phyloP scores from a whole-genome alignment of 2,329 filamentous ascomycete species.

The Cladophialophora immunda region DNA sequence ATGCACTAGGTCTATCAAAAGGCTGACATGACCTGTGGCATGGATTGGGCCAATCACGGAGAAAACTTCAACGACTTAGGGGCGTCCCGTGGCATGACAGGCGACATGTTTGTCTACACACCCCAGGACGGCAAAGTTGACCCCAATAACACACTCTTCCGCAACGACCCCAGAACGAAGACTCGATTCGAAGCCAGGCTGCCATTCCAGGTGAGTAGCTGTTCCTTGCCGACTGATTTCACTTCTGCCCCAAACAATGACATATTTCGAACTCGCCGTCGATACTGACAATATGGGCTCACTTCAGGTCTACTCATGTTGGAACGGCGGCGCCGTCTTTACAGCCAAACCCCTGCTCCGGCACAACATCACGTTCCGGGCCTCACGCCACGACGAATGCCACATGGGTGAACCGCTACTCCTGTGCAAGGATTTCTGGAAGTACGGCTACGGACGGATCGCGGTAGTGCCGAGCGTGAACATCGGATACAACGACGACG shows the following conservation, averaged over 20 bases:
- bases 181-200: conserved; percentile 46
- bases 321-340: conserved; percentile 66
- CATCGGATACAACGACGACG: conserved; percentile 62
- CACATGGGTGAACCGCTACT: conserved; percentile 63
- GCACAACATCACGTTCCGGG: conserved; percentile 57
- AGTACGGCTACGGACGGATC: conserved; percentile 59
- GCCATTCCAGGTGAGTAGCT: conserved; percentile 58
- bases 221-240: not conserved
- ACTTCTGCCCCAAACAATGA: not conserved
- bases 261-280: not conserved
- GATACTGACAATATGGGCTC: not conserved
- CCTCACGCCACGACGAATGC: conserved; percentile 56
- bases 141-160: conserved; percentile 61
- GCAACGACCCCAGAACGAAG: conserved; percentile 54
- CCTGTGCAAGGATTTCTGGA: conserved; percentile 68
- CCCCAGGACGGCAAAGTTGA: conserved; percentile 60
- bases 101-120: conserved; percentile 65
- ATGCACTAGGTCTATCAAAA: conserved; percentile 45
- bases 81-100: conserved; percentile 61
- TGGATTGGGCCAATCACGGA: conserved; percentile 64
- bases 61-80: conserved; percentile 67
- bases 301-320: conserved; percentile 63
- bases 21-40: conserved; percentile 66
- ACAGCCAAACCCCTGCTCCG: conserved; percentile 58
- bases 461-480: conserved; percentile 66